Conservation (phyloP, 2,329 filamentous ascomycete genomes). For the Exophiala xenobiotica region DNA sequence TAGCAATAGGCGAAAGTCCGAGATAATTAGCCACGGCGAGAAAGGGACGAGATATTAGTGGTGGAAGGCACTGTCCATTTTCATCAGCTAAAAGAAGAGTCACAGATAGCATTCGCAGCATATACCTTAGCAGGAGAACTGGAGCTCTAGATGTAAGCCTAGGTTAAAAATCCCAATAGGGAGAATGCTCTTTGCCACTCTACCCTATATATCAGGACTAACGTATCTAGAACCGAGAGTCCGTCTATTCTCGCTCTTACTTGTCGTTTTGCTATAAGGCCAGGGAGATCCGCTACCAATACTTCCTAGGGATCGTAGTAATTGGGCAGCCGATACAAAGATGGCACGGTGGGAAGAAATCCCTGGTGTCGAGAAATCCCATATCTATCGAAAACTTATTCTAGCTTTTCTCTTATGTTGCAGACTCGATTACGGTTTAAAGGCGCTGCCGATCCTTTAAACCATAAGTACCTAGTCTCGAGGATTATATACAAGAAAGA, state of each 20-base stretch:
- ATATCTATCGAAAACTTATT: not conserved
- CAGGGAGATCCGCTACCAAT: constrained; percentile 73
- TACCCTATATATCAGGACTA: constrained; percentile 70
- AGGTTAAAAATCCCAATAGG: constrained; percentile 70
- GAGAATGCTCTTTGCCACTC: constrained; percentile 86
- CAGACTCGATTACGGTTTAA: not conserved
- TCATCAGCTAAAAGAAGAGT: too few species aligned
- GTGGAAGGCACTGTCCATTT: constrained; percentile 35
- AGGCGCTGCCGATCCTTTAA: not conserved
- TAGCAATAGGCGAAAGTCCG: constrained; percentile 41
- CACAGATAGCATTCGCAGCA: not conserved
- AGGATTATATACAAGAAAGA: too few species aligned
- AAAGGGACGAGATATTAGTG: constrained; percentile 38
- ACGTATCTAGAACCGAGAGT: constrained; percentile 76
- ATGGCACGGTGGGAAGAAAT: constrained; percentile 75
- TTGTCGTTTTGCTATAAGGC: constrained; percentile 71
- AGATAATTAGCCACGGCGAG: constrained; percentile 38
- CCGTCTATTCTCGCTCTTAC: constrained; percentile 72
- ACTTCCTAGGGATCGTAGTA: constrained; percentile 93
- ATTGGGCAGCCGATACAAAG: constrained; percentile 70
- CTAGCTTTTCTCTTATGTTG: not conserved
- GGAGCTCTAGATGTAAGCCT: constrained; percentile 83
- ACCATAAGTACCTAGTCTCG: not conserved
- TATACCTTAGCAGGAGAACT: constrained; percentile 65
- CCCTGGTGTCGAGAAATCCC: constrained; percentile 47